phyloP scores from a whole-genome alignment of 148 eudicot genomes.

The Chenopodium berlandieri region DNA sequence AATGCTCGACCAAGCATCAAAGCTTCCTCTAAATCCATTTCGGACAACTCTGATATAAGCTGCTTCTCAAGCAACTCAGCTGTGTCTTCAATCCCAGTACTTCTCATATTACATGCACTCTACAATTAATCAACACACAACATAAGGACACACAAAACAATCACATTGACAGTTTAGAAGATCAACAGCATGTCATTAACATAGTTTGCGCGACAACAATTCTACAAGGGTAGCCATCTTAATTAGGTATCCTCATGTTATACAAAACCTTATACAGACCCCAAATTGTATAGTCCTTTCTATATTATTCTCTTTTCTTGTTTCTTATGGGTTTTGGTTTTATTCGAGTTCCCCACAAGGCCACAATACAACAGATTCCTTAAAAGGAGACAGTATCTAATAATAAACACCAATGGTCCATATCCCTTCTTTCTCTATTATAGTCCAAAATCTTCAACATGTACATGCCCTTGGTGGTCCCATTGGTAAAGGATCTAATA shows the following conservation, averaged over 20 bases:
- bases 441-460: too few species aligned
- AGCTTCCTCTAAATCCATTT: constrained; percentile 80
- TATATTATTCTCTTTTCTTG: background rate
- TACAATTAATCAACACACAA: constrained; percentile 26
- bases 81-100: constrained; percentile 65
- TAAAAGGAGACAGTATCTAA: too few species aligned
- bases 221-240: background rate
- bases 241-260: background rate
- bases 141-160: constrained; percentile 1
- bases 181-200: background rate
- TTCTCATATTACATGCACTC: constrained; percentile 87
- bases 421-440: background rate
- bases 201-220: background rate
- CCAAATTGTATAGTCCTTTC: background rate
- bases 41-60: constrained; percentile 66
- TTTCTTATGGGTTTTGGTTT: background rate
- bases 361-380: background rate
- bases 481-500: too few species aligned
- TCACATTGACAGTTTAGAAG: background rate
- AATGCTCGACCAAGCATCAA: constrained; percentile 62
- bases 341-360: background rate
- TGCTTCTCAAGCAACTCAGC: constrained; percentile 83
- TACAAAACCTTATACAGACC: background rate
- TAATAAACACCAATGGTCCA: too few species aligned
- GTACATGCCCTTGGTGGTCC: too few species aligned